These are phyloP conservation scores for Penicillium soppii DNA, from an alignment of 495 filamentous ascomycete genomes.

Conservation along the genomic window DNA sequence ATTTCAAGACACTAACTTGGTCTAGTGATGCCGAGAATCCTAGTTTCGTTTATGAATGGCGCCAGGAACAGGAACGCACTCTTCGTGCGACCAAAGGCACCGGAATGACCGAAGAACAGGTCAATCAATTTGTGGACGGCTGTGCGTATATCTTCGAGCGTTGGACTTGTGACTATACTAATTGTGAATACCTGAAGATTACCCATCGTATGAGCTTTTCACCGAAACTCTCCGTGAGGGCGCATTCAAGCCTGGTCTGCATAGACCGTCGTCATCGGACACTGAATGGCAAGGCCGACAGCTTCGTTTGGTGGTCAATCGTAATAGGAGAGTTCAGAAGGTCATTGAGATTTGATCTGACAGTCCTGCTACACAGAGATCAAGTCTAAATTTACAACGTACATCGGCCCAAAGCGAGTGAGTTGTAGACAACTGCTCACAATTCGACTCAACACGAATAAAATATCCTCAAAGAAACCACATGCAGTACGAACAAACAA, in stretches of 20 bases:
- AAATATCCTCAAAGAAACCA: too few relatives aligned
- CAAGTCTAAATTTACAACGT: too few relatives aligned
- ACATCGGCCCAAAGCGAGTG: too few relatives aligned
- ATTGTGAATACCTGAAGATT: conserved; percentile 48
- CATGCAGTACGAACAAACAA: too few relatives aligned
- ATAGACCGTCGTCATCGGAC: conserved; percentile 8
- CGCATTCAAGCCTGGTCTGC: conserved; percentile 46
- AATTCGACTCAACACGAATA: too few relatives aligned
- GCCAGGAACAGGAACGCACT: conserved; percentile 73
- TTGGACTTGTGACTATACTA: background rate
- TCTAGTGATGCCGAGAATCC: conserved; percentile 71
- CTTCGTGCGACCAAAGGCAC: conserved; percentile 62
- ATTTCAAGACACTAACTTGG: conserved; percentile 1
- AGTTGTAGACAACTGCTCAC: too few relatives aligned
- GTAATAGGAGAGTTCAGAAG: conserved; percentile 61
- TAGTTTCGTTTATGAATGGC: conserved; percentile 84
- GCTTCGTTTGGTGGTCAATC: conserved; percentile 69
- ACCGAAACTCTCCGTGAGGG: conserved; percentile 65
- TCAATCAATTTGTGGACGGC: conserved; percentile 64
- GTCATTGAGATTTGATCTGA: conserved; percentile 49
- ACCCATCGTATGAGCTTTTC: conserved; percentile 71
- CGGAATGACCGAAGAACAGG: conserved; percentile 77
- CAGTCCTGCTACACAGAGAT: too few relatives aligned
- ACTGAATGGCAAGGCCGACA: conserved; percentile 55
- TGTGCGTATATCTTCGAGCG: conserved; percentile 42